These are phyloP conservation scores for Dalbergia cultrata DNA, from an alignment of 306 rosid species.

Conservation along the genomic window DNA sequence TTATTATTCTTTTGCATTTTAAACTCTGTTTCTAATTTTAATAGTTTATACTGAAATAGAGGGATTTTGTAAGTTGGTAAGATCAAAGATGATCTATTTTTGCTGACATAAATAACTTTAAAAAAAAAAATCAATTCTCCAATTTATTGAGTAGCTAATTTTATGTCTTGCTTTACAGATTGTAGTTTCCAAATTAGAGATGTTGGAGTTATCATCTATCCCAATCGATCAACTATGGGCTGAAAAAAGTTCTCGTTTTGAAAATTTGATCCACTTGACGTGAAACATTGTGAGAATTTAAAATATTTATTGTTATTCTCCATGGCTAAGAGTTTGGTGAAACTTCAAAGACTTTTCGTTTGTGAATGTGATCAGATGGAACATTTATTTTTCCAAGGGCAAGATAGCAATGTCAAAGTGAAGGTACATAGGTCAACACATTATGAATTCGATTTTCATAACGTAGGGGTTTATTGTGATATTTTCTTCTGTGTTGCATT, in stretches of 20 bases:
- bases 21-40: not conserved
- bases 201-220: constrained; percentile 21
- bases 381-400: not conserved
- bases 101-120: no score
- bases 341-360: constrained; percentile 51
- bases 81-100: not conserved
- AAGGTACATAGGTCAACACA: not conserved
- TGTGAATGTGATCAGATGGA: constrained; percentile 42
- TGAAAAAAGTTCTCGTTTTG: not conserved
- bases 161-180: not conserved
- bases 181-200: constrained; percentile 40
- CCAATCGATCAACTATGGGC: constrained; percentile 31
- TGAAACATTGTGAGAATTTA: constrained; percentile 32
- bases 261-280: constrained; percentile 34
- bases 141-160: not conserved
- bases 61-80: not conserved
- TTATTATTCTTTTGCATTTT: not conserved
- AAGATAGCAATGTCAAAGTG: not conserved
- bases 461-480: not conserved
- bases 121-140: not conserved
- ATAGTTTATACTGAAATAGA: not conserved
- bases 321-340: constrained; percentile 38
- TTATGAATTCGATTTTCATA: not conserved
- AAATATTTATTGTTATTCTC: constrained; percentile 13
- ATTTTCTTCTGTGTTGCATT: no score